Conservation (phyloP, 106 monocot species). For the Apostasia ramifera region DNA sequence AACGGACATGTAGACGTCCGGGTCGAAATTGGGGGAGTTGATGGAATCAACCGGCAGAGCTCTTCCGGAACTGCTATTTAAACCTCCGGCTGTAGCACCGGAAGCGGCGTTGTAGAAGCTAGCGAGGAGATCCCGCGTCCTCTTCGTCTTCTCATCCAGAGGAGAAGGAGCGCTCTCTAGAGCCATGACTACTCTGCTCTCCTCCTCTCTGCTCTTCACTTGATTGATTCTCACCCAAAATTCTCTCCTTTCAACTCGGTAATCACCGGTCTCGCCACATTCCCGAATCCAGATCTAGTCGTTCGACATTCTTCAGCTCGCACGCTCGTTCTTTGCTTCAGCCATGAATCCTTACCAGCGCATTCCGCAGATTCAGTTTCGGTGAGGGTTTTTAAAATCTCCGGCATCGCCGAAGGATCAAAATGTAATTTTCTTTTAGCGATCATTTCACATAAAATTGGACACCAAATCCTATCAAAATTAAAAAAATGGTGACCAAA, state of each 20-base stretch:
- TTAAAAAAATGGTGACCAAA: no score
- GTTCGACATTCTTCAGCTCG: no score
- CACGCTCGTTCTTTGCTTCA: no score
- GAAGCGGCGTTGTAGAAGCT: constrained; percentile 84
- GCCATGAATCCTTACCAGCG: no score
- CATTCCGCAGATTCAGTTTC: no score
- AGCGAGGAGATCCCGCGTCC: constrained; percentile 94
- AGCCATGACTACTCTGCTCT: constrained; percentile 16
- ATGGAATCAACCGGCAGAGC: constrained; percentile 63
- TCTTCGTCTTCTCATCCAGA: constrained; percentile 86
- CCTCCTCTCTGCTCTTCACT: constrained; percentile 1
- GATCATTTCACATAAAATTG: no score
- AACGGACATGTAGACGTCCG: constrained; percentile 80
- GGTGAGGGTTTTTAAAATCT: no score
- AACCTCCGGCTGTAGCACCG: constrained; percentile 4
- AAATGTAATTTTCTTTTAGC: no score
- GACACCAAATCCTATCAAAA: no score
- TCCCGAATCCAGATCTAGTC: no score
- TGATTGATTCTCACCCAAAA: not conserved
- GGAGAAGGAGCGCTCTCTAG: constrained; percentile 27
- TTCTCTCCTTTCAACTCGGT: not conserved
- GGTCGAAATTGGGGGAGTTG: constrained; percentile 75
- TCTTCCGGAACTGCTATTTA: constrained; percentile 9
- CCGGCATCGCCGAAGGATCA: no score
- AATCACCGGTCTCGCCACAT: not conserved